Base-by-base conservation (phyloP, 1,139 yeast species). In the Blastobotrys proliferans region DNA sequence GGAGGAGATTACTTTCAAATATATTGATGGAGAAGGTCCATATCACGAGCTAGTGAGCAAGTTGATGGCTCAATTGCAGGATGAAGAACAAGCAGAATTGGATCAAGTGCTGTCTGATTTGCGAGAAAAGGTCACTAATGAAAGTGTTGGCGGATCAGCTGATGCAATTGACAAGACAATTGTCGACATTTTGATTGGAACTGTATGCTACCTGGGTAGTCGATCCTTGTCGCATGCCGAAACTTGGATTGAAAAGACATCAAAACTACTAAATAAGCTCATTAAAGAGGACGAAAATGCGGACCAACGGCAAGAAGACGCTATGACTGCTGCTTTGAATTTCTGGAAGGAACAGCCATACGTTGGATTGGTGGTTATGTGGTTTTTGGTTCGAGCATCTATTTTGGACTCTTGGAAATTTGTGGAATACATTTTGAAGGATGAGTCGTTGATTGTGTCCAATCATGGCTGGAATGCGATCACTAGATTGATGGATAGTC, bases 181-280 rank as follows among this genome's bases (percentile, higher is more conserved):
- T 32, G 69, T 83, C 33, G 77, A 83, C 28, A 66, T 85, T 21
- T 64, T 88, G 19, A 72, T 83, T 52, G 90, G 86, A 57, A 73
- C 84, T 0, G 73, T 87, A 44, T 84, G 94, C 38, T 82, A 80
- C 56, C 80, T 88, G 48, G 97, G 97, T 20, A 83, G 87, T 37
- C 76, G 97, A 59, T 88, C 97, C 0, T 74, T 90, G 37, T 85
- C 95, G 19, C 95, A 94, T 45, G 88, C 88, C 32, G 81, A 80
- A 43, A 79, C 79, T 53, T 81, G 84, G 60, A 70, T 87, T 47
- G 72, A 74, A 33, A 74, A 81, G 47, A 75, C 81, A 43, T 64
- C 71, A 28, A 71, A 70, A 35, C 72, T 79, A 45, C 66, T 90
- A 51, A 63, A 67, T 45, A 70, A 72, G 19, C 61, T 80, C 19